Conservation (phyloP, 2,329 filamentous ascomycete genomes). For the Neonectria ditissima region DNA sequence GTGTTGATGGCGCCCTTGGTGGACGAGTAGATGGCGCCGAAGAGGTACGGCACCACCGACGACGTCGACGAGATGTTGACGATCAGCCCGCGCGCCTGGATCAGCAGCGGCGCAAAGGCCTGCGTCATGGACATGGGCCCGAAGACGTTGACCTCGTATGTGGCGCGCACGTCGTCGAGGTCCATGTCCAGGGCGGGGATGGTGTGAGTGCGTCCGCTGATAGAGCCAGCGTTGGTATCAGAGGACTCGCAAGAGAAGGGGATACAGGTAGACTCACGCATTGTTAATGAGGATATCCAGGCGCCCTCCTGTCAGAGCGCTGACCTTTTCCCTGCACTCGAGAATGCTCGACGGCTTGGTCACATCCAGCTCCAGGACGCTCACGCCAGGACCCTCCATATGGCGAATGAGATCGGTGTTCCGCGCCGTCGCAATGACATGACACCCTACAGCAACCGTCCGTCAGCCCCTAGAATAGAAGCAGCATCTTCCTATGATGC, state of each 20-base stretch:
- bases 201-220: constrained; percentile 62
- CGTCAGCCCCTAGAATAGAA: no score
- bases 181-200: constrained; percentile 65
- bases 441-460: constrained; percentile 44
- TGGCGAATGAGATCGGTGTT: constrained; percentile 60
- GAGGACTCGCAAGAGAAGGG: neutral
- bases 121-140: constrained; percentile 67
- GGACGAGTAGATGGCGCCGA: constrained; percentile 66
- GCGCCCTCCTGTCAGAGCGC: constrained; percentile 61
- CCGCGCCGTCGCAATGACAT: constrained; percentile 69
- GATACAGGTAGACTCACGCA: constrained; percentile 55
- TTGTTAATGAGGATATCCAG: constrained; percentile 72
- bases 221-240: constrained; percentile 37
- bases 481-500: no score
- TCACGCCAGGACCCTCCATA: constrained; percentile 61
- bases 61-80: constrained; percentile 67
- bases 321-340: constrained; percentile 59
- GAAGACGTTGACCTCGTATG: constrained; percentile 69
- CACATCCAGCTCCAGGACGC: constrained; percentile 64
- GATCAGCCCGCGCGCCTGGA: constrained; percentile 63
- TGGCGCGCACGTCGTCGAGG: constrained; percentile 63
- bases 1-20: constrained; percentile 65
- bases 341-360: constrained; percentile 64
- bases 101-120: constrained; percentile 62
- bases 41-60: constrained; percentile 63